phyloP scores from a whole-genome alignment of 2,329 filamentous ascomycete genomes.

The Sodiomyces alkalinus region DNA sequence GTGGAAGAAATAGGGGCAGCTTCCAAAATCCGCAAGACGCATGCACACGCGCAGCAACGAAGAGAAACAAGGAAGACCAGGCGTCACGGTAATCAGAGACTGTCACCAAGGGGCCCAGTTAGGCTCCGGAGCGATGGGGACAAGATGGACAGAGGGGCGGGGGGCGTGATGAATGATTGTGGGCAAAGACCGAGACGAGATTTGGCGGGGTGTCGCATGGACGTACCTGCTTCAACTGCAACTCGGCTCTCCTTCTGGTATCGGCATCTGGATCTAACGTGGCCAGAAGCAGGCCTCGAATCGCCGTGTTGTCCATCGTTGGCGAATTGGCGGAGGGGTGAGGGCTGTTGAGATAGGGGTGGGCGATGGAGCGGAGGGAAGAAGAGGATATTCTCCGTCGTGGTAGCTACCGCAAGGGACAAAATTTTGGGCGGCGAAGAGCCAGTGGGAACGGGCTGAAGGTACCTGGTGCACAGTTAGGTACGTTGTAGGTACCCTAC shows the following conservation, averaged over 20 bases:
- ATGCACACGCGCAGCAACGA: too few relatives aligned
- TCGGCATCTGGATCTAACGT: conserved; percentile 64
- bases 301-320: conserved; percentile 57
- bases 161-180: background rate
- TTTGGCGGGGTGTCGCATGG: too few relatives aligned
- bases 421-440: conserved; percentile 10
- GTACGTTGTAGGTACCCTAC: conserved; percentile 10
- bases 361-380: conserved; percentile 5
- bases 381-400: conserved; percentile 9
- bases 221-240: conserved; percentile 68
- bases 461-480: conserved; percentile 17
- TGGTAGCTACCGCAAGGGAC: conserved; percentile 8
- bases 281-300: conserved; percentile 63
- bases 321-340: conserved; percentile 5
- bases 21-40: too few relatives aligned
- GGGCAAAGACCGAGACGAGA: conserved; percentile 1
- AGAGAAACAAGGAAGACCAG: background rate
- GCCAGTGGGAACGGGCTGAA: conserved; percentile 8
- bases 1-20: too few relatives aligned
- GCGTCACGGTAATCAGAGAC: background rate
- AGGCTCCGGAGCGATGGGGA: too few relatives aligned
- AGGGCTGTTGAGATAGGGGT: conserved; percentile 1
- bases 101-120: background rate
- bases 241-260: conserved; percentile 60
- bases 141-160: conserved; percentile 1